Percentiles rank a stretch among this genome's conserved stretches.
Evolutionary conservation across 345 rosid species (phyloP).

Genomic region (Leavenworthia alabamica): DNA sequence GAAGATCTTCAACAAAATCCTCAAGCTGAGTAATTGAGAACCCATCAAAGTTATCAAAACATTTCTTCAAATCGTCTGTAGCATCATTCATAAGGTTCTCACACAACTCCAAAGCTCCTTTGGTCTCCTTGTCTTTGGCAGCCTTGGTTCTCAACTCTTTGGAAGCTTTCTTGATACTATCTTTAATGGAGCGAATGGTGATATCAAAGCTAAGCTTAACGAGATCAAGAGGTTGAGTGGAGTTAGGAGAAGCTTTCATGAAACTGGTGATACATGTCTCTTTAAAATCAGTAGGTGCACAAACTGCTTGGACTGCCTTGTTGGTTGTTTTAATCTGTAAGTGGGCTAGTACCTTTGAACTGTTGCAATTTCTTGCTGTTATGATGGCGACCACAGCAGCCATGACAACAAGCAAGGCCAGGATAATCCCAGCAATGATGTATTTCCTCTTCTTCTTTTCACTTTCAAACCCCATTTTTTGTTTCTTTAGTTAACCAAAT

Average conservation of each 20-base stretch:
- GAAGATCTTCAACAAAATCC: conserved; percentile 41
- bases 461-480: conserved; percentile 1
- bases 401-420: conserved; percentile 45
- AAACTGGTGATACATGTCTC: conserved; percentile 46
- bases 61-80: no score
- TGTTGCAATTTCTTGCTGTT: background rate
- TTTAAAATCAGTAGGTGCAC: conserved; percentile 53
- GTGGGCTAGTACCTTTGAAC: no score
- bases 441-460: conserved; percentile 30
- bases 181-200: conserved; percentile 33
- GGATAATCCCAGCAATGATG: conserved; percentile 32
- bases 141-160: conserved; percentile 36
- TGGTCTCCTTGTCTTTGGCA: conserved; percentile 46
- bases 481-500: background rate
- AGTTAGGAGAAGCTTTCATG: conserved; percentile 34
- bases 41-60: no score
- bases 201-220: conserved; percentile 41
- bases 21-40: no score
- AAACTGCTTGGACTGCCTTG: conserved; percentile 44
- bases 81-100: no score
- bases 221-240: conserved; percentile 48
- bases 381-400: conserved; percentile 41
- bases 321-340: conserved; percentile 10
- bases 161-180: conserved; percentile 37
- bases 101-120: no score